phyloP scores from a whole-genome alignment of 1,284 basidiomycete genomes.

The Pisolithus thermaeus region DNA sequence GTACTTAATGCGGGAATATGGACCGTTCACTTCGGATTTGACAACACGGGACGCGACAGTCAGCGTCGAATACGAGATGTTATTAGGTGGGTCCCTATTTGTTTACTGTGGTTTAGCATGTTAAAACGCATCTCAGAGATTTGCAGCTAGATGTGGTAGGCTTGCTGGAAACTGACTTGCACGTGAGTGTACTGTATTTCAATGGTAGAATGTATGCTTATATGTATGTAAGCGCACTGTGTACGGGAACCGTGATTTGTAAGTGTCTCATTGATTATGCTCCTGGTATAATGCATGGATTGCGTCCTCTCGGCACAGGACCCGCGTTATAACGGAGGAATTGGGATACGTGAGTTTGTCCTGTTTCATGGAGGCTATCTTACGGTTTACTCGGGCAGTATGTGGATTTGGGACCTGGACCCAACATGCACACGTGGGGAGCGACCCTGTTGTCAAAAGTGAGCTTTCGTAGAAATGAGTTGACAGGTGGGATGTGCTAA shows the following conservation, averaged over 20 bases:
- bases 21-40: constrained; percentile 89
- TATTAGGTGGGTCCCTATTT: constrained; percentile 41
- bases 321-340: constrained; percentile 72
- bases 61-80: constrained; percentile 75
- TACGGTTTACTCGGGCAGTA: constrained; percentile 38
- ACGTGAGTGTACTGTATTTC: constrained; percentile 44
- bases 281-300: not conserved
- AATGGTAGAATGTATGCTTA: constrained; percentile 1
- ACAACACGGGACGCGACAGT: constrained; percentile 79
- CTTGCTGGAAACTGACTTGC: constrained; percentile 82
- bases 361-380: not conserved
- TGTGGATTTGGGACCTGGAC: constrained; percentile 81
- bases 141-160: constrained; percentile 82
- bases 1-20: constrained; percentile 87
- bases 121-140: constrained; percentile 40
- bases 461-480: not conserved
- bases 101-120: not conserved
- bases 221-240: constrained; percentile 58
- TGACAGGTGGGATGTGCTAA: constrained; percentile 1
- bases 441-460: constrained; percentile 79
- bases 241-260: constrained; percentile 88
- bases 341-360: constrained; percentile 66
- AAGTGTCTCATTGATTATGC: constrained; percentile 25
- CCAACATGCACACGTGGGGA: constrained; percentile 91
- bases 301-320: constrained; percentile 36